These are phyloP conservation scores for Choanephora cucurbitarum DNA, from an alignment of 371 early-diverging fungal genomes.

Conservation along the genomic window DNA sequence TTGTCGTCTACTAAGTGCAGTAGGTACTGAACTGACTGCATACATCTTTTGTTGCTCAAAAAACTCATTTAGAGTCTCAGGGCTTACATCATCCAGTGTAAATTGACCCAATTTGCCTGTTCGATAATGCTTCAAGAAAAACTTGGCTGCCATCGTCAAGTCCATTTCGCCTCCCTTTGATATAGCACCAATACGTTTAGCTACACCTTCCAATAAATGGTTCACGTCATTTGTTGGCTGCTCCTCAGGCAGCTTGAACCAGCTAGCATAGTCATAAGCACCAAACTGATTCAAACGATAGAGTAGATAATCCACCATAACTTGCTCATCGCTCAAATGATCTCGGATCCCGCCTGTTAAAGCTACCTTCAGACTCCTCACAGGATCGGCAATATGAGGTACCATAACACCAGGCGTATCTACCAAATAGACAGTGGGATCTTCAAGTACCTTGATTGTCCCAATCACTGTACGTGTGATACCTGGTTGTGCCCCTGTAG, in stretches of 20 bases:
- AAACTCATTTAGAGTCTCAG: conserved; percentile 51
- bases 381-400: conserved; percentile 79
- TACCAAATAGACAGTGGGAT: conserved; percentile 86
- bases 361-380: conserved; percentile 77
- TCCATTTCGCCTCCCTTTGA: conserved; percentile 74
- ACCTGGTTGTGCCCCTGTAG: conserved; percentile 87
- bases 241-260: conserved; percentile 31
- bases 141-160: conserved; percentile 64
- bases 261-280: conserved; percentile 35
- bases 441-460: conserved; percentile 83
- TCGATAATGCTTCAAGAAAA: conserved; percentile 74
- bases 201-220: conserved; percentile 62
- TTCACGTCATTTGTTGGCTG: conserved; percentile 72
- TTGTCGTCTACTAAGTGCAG: conserved; percentile 45
- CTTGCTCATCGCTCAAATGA: conserved; percentile 76
- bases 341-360: conserved; percentile 90
- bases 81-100: conserved; percentile 73
- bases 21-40: conserved; percentile 7
- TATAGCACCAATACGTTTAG: conserved; percentile 76
- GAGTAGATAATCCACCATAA: conserved; percentile 88
- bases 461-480: conserved; percentile 83
- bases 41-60: conserved; percentile 44
- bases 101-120: conserved; percentile 69
- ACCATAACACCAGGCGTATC: conserved; percentile 94
- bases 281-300: conserved; percentile 74